Conservation (phyloP, 2,329 filamentous ascomycete genomes). For the Fusarium tupiense region DNA sequence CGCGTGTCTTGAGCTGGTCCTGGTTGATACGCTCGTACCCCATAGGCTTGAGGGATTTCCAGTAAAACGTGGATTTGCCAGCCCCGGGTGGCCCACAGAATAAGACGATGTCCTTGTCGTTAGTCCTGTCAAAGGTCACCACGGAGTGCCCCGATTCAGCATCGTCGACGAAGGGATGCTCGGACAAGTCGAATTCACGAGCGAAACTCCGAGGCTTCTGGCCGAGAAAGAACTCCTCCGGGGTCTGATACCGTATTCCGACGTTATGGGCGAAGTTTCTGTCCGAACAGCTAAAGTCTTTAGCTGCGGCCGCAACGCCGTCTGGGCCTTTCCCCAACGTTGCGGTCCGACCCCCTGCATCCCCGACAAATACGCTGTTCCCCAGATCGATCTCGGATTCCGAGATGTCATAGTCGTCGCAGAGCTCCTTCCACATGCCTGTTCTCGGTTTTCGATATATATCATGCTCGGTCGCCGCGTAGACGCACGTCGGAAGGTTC, state of each 20-base stretch:
- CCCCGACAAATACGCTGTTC: slow-evolving; percentile 86
- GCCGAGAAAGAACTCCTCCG: slow-evolving; percentile 89
- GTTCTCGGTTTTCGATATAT: slow-evolving; percentile 84
- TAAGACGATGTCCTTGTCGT: slow-evolving; percentile 78
- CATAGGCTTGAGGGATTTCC: slow-evolving; percentile 77
- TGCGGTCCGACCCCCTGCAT: slow-evolving; percentile 75
- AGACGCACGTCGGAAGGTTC: slow-evolving; percentile 80
- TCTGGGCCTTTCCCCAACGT: slow-evolving; percentile 35
- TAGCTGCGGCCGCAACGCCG: slow-evolving; percentile 47
- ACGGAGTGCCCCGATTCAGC: slow-evolving; percentile 38
- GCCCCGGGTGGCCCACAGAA: slow-evolving; percentile 90
- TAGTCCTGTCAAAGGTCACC: slow-evolving; percentile 67
- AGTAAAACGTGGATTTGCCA: slow-evolving; percentile 93
- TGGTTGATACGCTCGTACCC: slow-evolving; percentile 91
- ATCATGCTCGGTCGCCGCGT: slow-evolving; percentile 87
- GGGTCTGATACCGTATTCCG: slow-evolving; percentile 82
- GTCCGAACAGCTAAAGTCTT: slow-evolving; percentile 74
- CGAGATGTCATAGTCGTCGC: slow-evolving; percentile 68
- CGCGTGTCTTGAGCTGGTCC: slow-evolving; percentile 80
- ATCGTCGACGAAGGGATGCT: slow-evolving; percentile 54
- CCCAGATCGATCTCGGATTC: slow-evolving; percentile 71
- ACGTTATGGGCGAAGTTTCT: slow-evolving; percentile 87
- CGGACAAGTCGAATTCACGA: slow-evolving; percentile 75
- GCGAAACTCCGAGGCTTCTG: slow-evolving; percentile 72
- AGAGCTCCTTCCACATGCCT: slow-evolving; percentile 83